Base-by-base conservation (phyloP, 148 eudicot genomes). In the Chenopodium quinoa region DNA sequence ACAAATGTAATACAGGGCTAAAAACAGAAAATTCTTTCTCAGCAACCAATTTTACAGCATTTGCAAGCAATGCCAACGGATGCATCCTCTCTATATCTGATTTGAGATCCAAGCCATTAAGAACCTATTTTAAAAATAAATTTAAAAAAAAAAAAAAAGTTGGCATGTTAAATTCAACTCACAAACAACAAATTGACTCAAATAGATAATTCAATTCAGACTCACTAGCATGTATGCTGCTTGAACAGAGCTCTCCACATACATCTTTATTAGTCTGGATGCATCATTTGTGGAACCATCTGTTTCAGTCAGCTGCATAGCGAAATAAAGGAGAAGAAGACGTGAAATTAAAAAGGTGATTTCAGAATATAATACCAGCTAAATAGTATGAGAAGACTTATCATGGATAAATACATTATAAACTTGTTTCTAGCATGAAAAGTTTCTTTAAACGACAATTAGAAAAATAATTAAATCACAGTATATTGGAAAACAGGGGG, bases 171-270 rank as follows among this genome's bases (percentile, higher is more conserved):
- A 27, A 65, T 60, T n/a, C 52, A 71, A 23, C 22, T 27, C 65
- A 73, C 44, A 34, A 76, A 25, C 20, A 27, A 63, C 52, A 78
- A 22, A 67, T 52, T n/a, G 40, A 67, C 11, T 64, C 9, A 62
- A 0, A 46, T 40, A 73, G 17, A 66, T 54, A 4, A 75, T 54
- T 23, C 31, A 31, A 29, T 54, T 66, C 62, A 46, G 73, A 87
- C 92, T 75, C 86, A 95, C 98, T 89, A 88, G 91, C 85, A 74
- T 82, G 86, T 82, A 93, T 79, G 96, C 96, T 78, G 96, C 91
- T 73, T 85, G 86, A 71, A 87, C 75, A 81, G 98, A 92, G 75
- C 84, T 86, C 81, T 91, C 84, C 68, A 92, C 80, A 83, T 88
- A 89, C 70, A 73, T 79, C 86, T 79, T 90, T 75, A 93, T 78